phyloP scores from a whole-genome alignment of 441 rosid genomes.

The Dalechampia spathulata region DNA sequence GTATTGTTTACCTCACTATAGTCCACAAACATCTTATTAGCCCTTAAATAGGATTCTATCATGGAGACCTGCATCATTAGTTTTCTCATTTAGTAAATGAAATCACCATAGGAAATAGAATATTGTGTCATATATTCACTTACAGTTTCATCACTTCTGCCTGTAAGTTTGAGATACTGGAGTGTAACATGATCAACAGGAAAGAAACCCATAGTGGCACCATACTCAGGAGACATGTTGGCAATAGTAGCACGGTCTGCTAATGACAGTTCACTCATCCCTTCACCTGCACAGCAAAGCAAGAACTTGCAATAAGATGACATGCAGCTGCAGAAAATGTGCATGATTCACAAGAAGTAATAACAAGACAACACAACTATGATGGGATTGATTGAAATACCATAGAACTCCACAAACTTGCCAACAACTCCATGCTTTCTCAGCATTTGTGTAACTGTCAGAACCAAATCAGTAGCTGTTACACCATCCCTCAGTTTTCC shows the following conservation, averaged over 20 bases:
- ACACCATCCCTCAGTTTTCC: conserved; percentile 85
- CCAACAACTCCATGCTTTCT: conserved; percentile 99
- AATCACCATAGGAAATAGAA: background rate
- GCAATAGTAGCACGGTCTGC: conserved; percentile 96
- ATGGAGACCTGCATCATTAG: conserved; percentile 53
- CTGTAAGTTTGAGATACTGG: conserved; percentile 74
- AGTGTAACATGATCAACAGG: conserved; percentile 90
- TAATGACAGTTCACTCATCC: conserved; percentile 81
- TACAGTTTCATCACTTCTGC: conserved; percentile 81
- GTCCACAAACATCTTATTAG: conserved; percentile 87
- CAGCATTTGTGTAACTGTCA: conserved; percentile 93
- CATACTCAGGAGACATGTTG: conserved; percentile 96
- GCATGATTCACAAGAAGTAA: background rate
- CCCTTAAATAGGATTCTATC: conserved; percentile 91
- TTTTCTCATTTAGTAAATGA: conserved; percentile 20
- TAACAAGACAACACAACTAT: background rate
- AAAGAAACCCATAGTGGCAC: conserved; percentile 98
- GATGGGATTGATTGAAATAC: conserved; percentile 28
- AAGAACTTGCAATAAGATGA: conserved; percentile 1
- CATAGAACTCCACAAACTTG: conserved; percentile 96
- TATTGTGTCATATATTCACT: conserved; percentile 12
- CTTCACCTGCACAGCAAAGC: conserved; percentile 63
- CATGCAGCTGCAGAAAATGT: conserved; percentile 15
- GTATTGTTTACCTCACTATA: conserved; percentile 64
- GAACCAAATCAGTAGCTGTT: conserved; percentile 95